Conservation (phyloP, 345 rosid genomes). For the Physaria fendleri region DNA sequence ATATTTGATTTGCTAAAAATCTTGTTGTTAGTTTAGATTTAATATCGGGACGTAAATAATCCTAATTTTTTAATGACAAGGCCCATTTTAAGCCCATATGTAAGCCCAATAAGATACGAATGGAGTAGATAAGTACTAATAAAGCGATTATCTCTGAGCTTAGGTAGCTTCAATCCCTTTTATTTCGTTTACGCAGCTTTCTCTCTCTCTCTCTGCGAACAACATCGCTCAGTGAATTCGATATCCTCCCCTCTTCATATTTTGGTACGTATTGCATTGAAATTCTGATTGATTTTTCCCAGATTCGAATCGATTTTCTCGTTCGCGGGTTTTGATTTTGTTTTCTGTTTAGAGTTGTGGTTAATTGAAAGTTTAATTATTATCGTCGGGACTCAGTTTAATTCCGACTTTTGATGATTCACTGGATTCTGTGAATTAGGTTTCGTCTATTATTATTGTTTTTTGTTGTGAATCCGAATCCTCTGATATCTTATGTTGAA, state of each 20-base stretch:
- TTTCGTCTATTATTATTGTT: neutral
- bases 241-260: neutral
- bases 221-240: neutral
- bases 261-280: neutral
- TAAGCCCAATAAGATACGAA: neutral
- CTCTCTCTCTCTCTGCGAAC: neutral
- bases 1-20: too few relatives aligned
- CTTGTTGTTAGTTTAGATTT: too few relatives aligned
- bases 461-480: neutral
- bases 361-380: neutral
- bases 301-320: neutral
- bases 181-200: too few relatives aligned
- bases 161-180: neutral
- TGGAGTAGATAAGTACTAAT: neutral
- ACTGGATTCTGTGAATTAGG: neutral
- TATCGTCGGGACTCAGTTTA: neutral
- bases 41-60: too few relatives aligned
- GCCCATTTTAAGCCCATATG: neutral
- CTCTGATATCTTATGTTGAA: neutral
- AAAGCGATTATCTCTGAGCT: neutral
- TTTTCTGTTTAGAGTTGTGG: neutral
- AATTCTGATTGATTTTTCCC: neutral
- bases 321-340: neutral
- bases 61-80: too few relatives aligned
- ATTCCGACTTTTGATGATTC: neutral